phyloP scores from a whole-genome alignment of 805 yeast species.

The Ogataea pilisensis region DNA sequence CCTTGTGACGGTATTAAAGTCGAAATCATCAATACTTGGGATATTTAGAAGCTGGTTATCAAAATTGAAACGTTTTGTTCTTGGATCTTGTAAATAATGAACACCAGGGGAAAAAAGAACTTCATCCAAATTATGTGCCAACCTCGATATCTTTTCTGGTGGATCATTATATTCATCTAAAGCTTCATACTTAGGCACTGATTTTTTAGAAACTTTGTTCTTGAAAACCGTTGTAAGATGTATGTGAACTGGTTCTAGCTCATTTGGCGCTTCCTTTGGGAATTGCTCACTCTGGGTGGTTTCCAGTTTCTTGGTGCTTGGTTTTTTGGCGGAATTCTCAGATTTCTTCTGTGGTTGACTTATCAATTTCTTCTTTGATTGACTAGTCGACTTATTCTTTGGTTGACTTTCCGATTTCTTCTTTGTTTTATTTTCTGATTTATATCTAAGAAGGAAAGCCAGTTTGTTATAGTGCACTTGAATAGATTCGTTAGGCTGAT shows the following conservation, averaged over 20 bases:
- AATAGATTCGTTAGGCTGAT: not conserved
- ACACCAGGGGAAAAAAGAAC: conserved; percentile 80
- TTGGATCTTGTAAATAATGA: conserved; percentile 72
- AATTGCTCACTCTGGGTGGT: no score
- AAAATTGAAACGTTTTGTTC: conserved; percentile 72
- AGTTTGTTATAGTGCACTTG: not conserved
- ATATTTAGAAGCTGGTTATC: conserved; percentile 54
- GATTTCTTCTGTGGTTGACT: no score
- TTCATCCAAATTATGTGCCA: conserved; percentile 64
- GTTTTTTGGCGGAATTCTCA: no score
- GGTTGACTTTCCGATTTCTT: no score
- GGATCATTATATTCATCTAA: conserved; percentile 13
- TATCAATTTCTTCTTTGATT: no score
- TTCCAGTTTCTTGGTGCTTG: no score
- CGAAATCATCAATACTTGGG: conserved; percentile 60
- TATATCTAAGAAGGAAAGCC: no score
- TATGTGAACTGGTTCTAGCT: not conserved
- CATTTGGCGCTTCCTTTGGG: no score
- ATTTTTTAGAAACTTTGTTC: not conserved
- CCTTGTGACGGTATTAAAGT: conserved; percentile 48
- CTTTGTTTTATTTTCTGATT: no score
- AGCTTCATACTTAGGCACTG: conserved; percentile 15
- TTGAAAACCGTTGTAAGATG: not conserved
- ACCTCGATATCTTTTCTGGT: conserved; percentile 39
- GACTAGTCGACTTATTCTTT: no score